Evolutionary conservation across 805 yeast species (phyloP), one percentile per base, ranked within the genome.

Genomic region (Zygosaccharomyces bailii): DNA sequence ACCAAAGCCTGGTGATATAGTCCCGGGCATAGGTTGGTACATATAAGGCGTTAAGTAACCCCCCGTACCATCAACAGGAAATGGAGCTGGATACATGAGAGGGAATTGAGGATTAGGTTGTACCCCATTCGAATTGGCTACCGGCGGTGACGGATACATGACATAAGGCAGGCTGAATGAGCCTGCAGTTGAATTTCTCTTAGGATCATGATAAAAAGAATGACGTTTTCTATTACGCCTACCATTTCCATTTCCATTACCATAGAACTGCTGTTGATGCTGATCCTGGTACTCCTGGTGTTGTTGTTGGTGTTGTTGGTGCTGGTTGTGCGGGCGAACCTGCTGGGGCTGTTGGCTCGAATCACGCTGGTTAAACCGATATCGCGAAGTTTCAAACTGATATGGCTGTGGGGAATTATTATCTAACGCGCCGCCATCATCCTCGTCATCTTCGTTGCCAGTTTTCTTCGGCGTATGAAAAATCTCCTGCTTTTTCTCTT

Each of bases 401-500:
- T 46, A 46, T 9, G 59, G 62, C 24, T 53, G 57, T 10, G 59
- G 61, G 10, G 63, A 54, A 39, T 38, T 48, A 24, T 51, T 54
- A 23, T 45, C 42, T 23, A n/a, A 27, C 3, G 29, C 16, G 6
- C 30, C 13, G 23, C 18, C 30, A 3, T 41, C 51, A 1, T 44
- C 50, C 1, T 50, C 56, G 2, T 30, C 42, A 37, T 9, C 48
- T 50, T 11, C 52, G 55, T 36, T 59, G 1, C 50, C 57, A 4
- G 49, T 52, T n/a, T 66, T 67, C 31, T 55, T 60, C 1, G 47
- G 52, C 16, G 48, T 45, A 37, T 60, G 62, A 51, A 68, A 67
- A 42, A 70, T 67, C 45, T 71, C 54, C 44, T 72, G 66, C 46
- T 75, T 64, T 2, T 66, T 65, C 39, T 60, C 59, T 48, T 65